Evolutionary conservation across 495 filamentous ascomycete species (phyloP).

Genomic region (Neurospora tetraspora): DNA sequence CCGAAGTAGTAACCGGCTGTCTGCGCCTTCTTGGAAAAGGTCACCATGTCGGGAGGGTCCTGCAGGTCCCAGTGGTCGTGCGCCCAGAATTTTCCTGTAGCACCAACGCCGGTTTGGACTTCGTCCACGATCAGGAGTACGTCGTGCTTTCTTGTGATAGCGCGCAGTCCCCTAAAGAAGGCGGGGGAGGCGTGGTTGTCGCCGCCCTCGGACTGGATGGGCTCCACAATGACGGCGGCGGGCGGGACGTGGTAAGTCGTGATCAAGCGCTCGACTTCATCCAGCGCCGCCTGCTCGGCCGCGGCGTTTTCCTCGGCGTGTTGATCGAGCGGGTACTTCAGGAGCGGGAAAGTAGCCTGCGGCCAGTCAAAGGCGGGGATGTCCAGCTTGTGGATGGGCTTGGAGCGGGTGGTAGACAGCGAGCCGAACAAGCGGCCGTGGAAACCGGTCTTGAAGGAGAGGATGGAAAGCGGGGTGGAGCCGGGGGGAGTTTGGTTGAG

Average conservation of each 20-base stretch:
- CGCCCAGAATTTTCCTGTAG: slow-evolving; percentile 97
- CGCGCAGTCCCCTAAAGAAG: slow-evolving; percentile 86
- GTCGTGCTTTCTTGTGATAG: slow-evolving; percentile 73
- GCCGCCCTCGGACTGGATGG: slow-evolving; percentile 95
- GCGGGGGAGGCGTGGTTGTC: slow-evolving; percentile 94
- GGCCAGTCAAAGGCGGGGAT: slow-evolving; percentile 99
- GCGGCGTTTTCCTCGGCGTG: slow-evolving; percentile 71
- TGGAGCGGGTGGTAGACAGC: slow-evolving; percentile 87
- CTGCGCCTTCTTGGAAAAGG: slow-evolving; percentile 98
- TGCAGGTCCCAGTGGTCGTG: slow-evolving; percentile 92
- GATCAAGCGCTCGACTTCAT: slow-evolving; percentile 82
- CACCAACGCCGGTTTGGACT: slow-evolving; percentile 93
- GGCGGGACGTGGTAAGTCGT: slow-evolving; percentile 77
- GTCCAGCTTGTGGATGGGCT: slow-evolving; percentile 97
- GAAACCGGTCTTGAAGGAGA: slow-evolving; percentile 90
- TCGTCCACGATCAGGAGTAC: slow-evolving; percentile 96
- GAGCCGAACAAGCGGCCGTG: slow-evolving; percentile 92
- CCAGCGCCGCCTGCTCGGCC: slow-evolving; percentile 78
- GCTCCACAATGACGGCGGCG: slow-evolving; percentile 83
- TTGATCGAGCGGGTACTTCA: slow-evolving; percentile 87
- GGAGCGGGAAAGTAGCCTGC: slow-evolving; percentile 78
- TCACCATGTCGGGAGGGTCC: slow-evolving; percentile 92
- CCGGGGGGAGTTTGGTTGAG: slow-evolving; percentile 74
- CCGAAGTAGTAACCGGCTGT: slow-evolving; percentile 96
- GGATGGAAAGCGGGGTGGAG: slow-evolving; percentile 67